Evolutionary conservation across 2,329 filamentous ascomycete genomes (phyloP), one percentile per base, ranked within the genome.

Genomic region (Pseudogymnoascus sp.): DNA sequence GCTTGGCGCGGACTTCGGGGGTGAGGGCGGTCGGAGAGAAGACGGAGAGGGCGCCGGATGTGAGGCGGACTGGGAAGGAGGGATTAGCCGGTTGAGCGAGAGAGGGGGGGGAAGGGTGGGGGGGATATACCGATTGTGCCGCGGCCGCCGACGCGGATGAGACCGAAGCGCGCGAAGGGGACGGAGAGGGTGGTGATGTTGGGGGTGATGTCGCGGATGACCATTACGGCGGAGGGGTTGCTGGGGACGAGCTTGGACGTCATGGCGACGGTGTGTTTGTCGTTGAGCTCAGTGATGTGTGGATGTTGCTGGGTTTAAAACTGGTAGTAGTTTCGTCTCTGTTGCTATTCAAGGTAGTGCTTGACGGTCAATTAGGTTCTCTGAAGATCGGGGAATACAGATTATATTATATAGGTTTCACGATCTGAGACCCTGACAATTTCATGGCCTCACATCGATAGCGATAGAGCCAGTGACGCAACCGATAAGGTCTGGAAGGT

Each of bases 11-110:
- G 40, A 92, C 87, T 63, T 88, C 85, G 2, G 88, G 82, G 2
- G 93, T 97, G 62, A 97, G 83, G 12, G 88, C 89, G 18, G 95
- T 90, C 16, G 95, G 95, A 0, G 92, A 96, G 83, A 97, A 97
- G 74, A 97, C 87, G 67, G 91, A 90, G 41, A 97, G 84, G 52
- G 83, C 79, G 63, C 92, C 92, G 8, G 87, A 88, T 63, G 85
- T 83, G 68, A 99, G 84, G 69, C 87, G 89, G 64, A 96, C 91
- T 91, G 67, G 61, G 55, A 11, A 37, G 71, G 41, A 71, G 67
- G 52, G 9, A 63, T 23, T 55, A 43, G 33, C n/a, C 49, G 18
- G 59, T 14, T 52, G 35, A 25, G 3, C 0, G 6, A 12, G 11
- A 12, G 18, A 18, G 2, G 3, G 21, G 21, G 21, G 21, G n/a